phyloP scores from a whole-genome alignment of 768 basidiomycete genomes.

The Panaeolus papilionaceus region DNA sequence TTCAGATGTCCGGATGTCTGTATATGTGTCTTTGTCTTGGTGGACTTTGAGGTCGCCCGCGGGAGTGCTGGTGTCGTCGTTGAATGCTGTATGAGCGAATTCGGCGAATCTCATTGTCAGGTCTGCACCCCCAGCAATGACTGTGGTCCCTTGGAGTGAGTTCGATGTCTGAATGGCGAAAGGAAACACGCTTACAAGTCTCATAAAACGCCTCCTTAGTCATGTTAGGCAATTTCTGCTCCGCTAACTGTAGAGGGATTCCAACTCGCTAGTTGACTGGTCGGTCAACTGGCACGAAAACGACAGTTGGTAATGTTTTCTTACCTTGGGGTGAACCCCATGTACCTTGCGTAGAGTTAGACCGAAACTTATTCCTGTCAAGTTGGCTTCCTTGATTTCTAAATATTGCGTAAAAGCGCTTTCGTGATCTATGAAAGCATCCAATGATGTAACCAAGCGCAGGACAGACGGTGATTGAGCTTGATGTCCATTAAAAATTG shows the following conservation, averaged over 20 bases:
- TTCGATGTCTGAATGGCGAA: background rate
- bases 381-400: constrained; percentile 30
- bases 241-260: constrained; percentile 33
- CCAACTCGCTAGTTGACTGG: constrained; percentile 38
- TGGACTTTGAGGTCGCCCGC: too few species aligned
- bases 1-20: background rate
- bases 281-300: background rate
- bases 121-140: constrained; percentile 41
- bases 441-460: constrained; percentile 43
- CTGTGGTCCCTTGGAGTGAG: constrained; percentile 27
- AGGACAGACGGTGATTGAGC: constrained; percentile 41
- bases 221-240: constrained; percentile 41
- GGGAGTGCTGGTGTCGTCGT: background rate
- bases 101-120: constrained; percentile 44
- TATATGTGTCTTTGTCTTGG: background rate
- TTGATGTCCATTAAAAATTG: constrained; percentile 29
- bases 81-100: constrained; percentile 22
- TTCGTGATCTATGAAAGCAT: constrained; percentile 48
- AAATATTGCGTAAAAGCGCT: constrained; percentile 41
- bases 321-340: constrained; percentile 43
- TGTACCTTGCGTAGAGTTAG: constrained; percentile 36
- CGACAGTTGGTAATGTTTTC: constrained; percentile 9
- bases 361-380: constrained; percentile 30
- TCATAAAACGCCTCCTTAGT: constrained; percentile 46
- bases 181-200: constrained; percentile 35